These are phyloP conservation scores for Raddia guianensis DNA, from an alignment of 176 grass and related monocot species.

Conservation along the genomic window DNA sequence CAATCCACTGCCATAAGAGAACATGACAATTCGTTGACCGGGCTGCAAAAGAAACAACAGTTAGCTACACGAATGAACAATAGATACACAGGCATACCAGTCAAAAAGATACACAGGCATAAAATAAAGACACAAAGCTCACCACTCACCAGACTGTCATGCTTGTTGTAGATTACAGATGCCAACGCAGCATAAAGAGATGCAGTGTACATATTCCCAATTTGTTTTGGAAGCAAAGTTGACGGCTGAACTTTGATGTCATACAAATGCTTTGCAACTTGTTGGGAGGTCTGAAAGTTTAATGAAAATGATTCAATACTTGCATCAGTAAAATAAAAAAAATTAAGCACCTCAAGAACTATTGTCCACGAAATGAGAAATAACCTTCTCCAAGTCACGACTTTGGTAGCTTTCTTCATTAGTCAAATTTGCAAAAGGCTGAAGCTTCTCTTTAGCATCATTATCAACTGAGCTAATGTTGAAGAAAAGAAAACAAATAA, in stretches of 20 bases:
- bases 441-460: constrained; percentile 68
- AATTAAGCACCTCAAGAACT: constrained; percentile 46
- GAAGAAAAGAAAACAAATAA: constrained; percentile 23
- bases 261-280: constrained; percentile 87
- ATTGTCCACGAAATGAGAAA: constrained; percentile 4
- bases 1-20: constrained; percentile 97
- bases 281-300: constrained; percentile 79
- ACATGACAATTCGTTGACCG: constrained; percentile 88
- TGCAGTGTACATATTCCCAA: constrained; percentile 90
- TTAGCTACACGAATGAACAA: neutral
- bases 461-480: constrained; percentile 62
- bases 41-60: constrained; percentile 51
- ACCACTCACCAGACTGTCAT: constrained; percentile 70
- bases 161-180: constrained; percentile 74
- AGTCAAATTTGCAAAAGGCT: constrained; percentile 62
- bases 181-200: constrained; percentile 80
- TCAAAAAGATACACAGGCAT: neutral
- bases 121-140: constrained; percentile 31
- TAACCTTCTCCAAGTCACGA: constrained; percentile 79
- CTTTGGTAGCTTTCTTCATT: constrained; percentile 77
- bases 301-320: neutral
- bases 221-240: constrained; percentile 77
- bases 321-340: constrained; percentile 35
- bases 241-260: constrained; percentile 77
- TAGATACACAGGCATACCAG: constrained; percentile 17